Percentiles rank a stretch among this genome's conserved stretches.
Conservation (phyloP, 1,284 basidiomycete species). For the Nidula niveotomentosa region DNA sequence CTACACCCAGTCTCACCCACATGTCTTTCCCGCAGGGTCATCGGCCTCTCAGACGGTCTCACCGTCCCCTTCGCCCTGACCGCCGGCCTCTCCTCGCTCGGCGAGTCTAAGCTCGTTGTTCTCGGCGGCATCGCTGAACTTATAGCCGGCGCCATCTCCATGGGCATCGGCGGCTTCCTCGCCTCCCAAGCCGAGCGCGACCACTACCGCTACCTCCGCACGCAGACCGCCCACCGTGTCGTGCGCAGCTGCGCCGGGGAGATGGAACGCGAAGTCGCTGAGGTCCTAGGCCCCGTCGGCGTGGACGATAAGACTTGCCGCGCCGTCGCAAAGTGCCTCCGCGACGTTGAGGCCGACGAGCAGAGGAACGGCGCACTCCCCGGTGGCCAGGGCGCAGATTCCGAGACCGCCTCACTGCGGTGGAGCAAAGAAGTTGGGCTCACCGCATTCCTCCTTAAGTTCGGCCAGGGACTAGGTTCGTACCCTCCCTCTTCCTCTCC, state of each 20-base stretch:
- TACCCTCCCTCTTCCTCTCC: conserved; percentile 1
- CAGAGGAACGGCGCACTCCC: conserved; percentile 15
- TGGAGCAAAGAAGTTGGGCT: conserved; percentile 79
- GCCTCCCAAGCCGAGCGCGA: conserved; percentile 96
- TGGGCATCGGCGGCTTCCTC: conserved; percentile 98
- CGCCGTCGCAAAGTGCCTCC: conserved; percentile 75
- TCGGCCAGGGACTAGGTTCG: conserved; percentile 85
- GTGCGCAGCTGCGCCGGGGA: conserved; percentile 87
- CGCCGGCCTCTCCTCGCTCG: conserved; percentile 88
- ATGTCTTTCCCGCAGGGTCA: conserved; percentile 60
- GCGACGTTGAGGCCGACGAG: conserved; percentile 59
- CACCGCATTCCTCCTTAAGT: conserved; percentile 91
- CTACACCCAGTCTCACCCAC: background rate
- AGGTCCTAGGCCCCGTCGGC: conserved; percentile 86
- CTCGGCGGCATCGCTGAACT: conserved; percentile 91
- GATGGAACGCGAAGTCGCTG: conserved; percentile 93
- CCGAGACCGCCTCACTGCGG: conserved; percentile 49
- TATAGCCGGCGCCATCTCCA: conserved; percentile 93
- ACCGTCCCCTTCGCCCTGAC: conserved; percentile 93
- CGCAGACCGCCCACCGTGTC: conserved; percentile 80
- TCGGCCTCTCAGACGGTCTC: conserved; percentile 94
- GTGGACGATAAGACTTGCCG: conserved; percentile 82
- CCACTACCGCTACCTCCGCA: conserved; percentile 84
- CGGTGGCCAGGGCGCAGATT: conserved; percentile 35
- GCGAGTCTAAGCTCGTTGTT: conserved; percentile 86